Conservation (phyloP, 441 rosid genomes). For the Kokia cookei region DNA sequence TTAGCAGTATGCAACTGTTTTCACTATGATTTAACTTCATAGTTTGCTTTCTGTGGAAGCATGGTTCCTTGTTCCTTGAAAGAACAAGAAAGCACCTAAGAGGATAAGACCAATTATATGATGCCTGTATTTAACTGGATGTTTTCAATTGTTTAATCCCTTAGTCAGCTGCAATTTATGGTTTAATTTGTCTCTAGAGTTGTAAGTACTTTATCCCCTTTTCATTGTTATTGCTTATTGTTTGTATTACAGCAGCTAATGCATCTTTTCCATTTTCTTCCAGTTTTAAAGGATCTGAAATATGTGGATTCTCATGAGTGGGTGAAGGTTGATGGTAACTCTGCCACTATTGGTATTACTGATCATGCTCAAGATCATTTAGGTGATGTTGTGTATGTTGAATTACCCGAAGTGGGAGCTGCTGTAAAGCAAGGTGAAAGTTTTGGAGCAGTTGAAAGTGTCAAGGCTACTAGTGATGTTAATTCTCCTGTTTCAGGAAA, state of each 20-base stretch:
- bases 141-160: not conserved
- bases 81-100: not conserved
- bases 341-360: slow-evolving; percentile 81
- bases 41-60: not conserved
- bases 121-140: not conserved
- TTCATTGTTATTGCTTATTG: not conserved
- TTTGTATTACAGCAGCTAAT: not conserved
- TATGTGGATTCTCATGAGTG: slow-evolving; percentile 87
- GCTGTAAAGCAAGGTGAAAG: slow-evolving; percentile 53
- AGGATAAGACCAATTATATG: not conserved
- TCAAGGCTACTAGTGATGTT: slow-evolving; percentile 92
- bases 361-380: slow-evolving; percentile 96
- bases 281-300: slow-evolving; percentile 78
- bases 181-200: not conserved
- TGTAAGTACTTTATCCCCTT: not conserved
- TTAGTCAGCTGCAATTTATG: not conserved
- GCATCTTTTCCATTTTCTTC: slow-evolving; percentile 6
- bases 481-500: slow-evolving; percentile 85
- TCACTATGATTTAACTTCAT: not conserved
- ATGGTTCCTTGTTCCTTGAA: not conserved
- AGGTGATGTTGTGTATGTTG: slow-evolving; percentile 95
- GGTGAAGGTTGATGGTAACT: slow-evolving; percentile 73
- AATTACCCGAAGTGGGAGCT: slow-evolving; percentile 74
- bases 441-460: slow-evolving; percentile 97
- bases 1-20: not conserved